A percentile compares a stretch with the other conserved stretches of the same genome.
Evolutionary conservation across 352 stramenopile genomes (phyloP).

Genomic region (Phytophthora brassicae): DNA sequence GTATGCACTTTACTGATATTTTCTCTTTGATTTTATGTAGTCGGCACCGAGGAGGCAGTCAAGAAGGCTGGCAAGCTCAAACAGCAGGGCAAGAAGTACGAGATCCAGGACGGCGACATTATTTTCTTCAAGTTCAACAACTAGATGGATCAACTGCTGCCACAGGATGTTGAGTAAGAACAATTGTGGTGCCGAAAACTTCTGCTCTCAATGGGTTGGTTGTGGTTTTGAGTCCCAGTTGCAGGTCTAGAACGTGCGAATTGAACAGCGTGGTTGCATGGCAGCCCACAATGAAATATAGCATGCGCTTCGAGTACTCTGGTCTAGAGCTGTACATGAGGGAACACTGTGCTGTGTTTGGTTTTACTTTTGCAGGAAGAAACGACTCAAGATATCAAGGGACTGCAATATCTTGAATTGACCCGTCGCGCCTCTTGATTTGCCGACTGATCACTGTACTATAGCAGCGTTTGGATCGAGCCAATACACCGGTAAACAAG

Average conservation of each 20-base stretch:
- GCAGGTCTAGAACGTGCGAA: conserved; percentile 35
- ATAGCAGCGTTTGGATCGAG: neutral
- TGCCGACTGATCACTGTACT: neutral
- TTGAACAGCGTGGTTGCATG: conserved; percentile 22
- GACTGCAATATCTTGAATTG: conserved; percentile 29
- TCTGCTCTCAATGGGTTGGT: conserved; percentile 71
- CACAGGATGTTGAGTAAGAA: conserved; percentile 22
- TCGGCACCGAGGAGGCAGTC: conserved; percentile 83
- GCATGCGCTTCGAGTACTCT: conserved; percentile 33
- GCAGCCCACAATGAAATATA: conserved; percentile 34
- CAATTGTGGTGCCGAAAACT: conserved; percentile 2
- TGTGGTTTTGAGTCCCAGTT: conserved; percentile 97
- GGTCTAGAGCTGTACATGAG: conserved; percentile 12
- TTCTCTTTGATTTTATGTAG: conserved; percentile 29
- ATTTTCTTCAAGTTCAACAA: conserved; percentile 95
- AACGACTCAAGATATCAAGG: conserved; percentile 18
- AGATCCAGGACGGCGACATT: conserved; percentile 87
- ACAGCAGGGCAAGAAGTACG: conserved; percentile 91
- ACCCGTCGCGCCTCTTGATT: conserved; percentile 38
- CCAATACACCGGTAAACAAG: neutral
- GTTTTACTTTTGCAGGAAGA: conserved; percentile 7
- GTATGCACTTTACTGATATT: conserved; percentile 18
- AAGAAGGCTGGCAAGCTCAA: conserved; percentile 91
- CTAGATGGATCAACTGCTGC: conserved; percentile 44
- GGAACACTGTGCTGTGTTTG: conserved; percentile 6